Conservation (phyloP, 441 rosid genomes). For the Populus trichocarpa region DNA sequence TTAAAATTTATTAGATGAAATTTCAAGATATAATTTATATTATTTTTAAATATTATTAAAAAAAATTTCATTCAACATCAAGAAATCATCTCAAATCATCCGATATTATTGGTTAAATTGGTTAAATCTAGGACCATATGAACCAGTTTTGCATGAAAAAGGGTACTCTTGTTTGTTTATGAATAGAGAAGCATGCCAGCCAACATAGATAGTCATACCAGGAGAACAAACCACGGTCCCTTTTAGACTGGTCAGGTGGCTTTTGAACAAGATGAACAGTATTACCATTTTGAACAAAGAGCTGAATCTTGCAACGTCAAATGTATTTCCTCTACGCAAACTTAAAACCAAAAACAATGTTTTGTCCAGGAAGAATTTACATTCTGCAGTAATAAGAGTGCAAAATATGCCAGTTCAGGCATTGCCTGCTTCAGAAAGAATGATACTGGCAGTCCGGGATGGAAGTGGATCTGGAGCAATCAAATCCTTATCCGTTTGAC, state of each 20-base stretch:
- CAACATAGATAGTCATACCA: background rate
- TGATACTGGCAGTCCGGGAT: background rate
- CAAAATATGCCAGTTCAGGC: background rate
- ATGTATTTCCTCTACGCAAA: background rate
- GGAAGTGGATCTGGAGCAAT: conserved; percentile 6
- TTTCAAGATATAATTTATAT: no score
- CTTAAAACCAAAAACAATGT: background rate
- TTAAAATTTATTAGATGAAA: no score
- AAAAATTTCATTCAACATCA: no score
- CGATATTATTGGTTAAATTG: no score
- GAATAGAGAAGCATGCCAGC: background rate
- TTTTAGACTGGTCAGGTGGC: background rate
- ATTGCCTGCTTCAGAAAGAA: background rate
- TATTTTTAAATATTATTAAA: no score
- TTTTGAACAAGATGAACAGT: background rate
- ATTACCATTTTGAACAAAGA: background rate
- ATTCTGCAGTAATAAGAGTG: background rate
- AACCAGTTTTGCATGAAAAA: background rate
- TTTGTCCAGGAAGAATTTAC: background rate
- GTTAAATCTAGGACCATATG: no score
- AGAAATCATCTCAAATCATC: no score
- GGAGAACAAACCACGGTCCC: background rate
- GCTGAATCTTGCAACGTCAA: background rate
- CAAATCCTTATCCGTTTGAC: conserved; percentile 54
- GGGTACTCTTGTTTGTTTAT: background rate